A percentile compares a stretch with the other conserved stretches of the same genome.
Conservation (phyloP, 176 grass and related monocot genomes). For the Oryza meridionalis region DNA sequence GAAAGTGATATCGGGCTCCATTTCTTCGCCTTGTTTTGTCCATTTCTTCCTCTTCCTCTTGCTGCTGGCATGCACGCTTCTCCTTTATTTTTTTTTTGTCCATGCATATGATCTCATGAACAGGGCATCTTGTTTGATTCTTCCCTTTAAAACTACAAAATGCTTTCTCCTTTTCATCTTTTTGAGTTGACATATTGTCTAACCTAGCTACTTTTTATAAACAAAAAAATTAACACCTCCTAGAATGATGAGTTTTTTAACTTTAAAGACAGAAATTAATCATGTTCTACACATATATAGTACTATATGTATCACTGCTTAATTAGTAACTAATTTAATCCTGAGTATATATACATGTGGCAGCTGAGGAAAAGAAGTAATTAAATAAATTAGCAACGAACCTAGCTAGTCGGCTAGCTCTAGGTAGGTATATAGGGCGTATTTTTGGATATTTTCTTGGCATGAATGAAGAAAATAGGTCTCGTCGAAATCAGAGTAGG, state of each 20-base stretch:
- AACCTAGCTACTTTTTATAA: neutral
- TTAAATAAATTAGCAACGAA: neutral
- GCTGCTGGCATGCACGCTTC: neutral
- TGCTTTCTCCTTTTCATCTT: no score
- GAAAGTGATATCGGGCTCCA: slow-evolving; percentile 33
- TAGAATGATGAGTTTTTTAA: neutral
- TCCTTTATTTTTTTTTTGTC: neutral
- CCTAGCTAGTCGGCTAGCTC: no score
- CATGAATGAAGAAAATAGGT: neutral
- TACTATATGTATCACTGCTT: neutral
- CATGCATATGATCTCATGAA: slow-evolving; percentile 9
- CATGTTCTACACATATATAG: neutral
- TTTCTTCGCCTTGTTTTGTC: slow-evolving; percentile 34
- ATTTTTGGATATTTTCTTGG: neutral
- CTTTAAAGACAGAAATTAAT: neutral
- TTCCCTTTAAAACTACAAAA: neutral
- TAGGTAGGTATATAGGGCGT: no score
- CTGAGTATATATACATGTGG: neutral
- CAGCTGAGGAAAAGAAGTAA: neutral
- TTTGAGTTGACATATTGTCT: neutral
- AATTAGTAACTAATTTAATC: neutral
- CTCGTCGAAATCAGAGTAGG: neutral
- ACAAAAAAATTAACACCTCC: neutral
- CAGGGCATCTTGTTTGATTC: slow-evolving; percentile 13
- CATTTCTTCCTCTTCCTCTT: slow-evolving; percentile 9